Evolutionary conservation across 139 green algal genomes (phyloP).

Genomic region (Pseudopediastrum boryanum): DNA sequence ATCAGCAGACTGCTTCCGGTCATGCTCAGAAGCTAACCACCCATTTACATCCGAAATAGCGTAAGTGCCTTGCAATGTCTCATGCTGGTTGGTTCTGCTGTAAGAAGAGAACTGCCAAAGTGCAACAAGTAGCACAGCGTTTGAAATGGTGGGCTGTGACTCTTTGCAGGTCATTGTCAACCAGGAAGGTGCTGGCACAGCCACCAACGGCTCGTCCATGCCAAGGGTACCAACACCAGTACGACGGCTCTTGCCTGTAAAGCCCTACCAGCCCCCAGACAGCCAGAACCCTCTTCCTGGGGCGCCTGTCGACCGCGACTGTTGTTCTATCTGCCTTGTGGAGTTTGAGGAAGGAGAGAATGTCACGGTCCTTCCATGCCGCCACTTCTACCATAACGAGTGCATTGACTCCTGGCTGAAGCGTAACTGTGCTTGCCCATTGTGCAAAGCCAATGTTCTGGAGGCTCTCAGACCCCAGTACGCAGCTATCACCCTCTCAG

Average conservation of each 20-base stretch:
- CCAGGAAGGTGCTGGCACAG: not conserved
- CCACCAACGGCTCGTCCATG: not conserved
- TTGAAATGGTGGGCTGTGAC: not conserved
- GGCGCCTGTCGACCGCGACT: constrained; percentile 27
- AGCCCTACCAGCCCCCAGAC: constrained; percentile 27
- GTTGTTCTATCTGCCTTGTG: constrained; percentile 48
- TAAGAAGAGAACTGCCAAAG: not conserved
- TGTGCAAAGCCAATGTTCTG: constrained; percentile 54
- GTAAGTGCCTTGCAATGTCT: constrained; percentile 30
- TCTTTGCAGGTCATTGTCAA: constrained; percentile 18
- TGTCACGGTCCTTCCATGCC: constrained; percentile 47
- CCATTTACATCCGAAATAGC: too few relatives aligned
- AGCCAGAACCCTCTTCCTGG: constrained; percentile 24
- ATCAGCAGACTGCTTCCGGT: constrained; percentile 27
- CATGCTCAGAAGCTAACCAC: too few relatives aligned
- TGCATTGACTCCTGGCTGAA: constrained; percentile 52
- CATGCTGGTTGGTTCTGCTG: constrained; percentile 7
- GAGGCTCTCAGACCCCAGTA: constrained; percentile 12
- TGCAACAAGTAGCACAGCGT: not conserved
- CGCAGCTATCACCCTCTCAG: too few relatives aligned
- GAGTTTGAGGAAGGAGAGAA: constrained; percentile 50
- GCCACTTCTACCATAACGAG: constrained; percentile 37
- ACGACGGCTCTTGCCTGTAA: constrained; percentile 27
- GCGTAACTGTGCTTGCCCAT: constrained; percentile 45
- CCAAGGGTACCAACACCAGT: constrained; percentile 25